A percentile compares a stretch with the other conserved stretches of the same genome.
phyloP scores from a whole-genome alignment of 441 rosid species.

The Iberis amara region DNA sequence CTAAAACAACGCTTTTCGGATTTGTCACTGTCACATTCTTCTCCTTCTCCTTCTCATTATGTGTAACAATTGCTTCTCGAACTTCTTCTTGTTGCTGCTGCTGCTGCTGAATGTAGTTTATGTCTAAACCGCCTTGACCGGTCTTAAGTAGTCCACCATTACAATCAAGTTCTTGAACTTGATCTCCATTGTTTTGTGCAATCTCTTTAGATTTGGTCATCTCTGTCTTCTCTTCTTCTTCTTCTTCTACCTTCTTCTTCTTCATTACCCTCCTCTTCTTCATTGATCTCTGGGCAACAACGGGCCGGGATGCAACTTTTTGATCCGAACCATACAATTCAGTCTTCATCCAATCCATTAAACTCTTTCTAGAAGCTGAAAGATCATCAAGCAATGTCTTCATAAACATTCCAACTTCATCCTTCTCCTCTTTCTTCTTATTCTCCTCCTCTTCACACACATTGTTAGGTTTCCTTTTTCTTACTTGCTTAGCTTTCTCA shows the following conservation, averaged over 20 bases:
- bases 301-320: slow-evolving; percentile 8
- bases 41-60: not conserved
- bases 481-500: slow-evolving; percentile 23
- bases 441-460: slow-evolving; percentile 12
- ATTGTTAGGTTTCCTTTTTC: slow-evolving; percentile 19
- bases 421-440: slow-evolving; percentile 15
- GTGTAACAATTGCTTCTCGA: slow-evolving; percentile 9
- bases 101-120: slow-evolving; percentile 22
- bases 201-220: slow-evolving; percentile 15
- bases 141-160: not conserved
- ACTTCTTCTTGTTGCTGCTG: slow-evolving; percentile 12
- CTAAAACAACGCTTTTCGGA: slow-evolving; percentile 27
- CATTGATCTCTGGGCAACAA: not conserved
- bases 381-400: slow-evolving; percentile 30
- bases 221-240: not conserved
- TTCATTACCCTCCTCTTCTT: slow-evolving; percentile 16
- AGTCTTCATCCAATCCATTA: slow-evolving; percentile 28
- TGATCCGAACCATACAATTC: slow-evolving; percentile 22
- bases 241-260: slow-evolving; percentile 15
- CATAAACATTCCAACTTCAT: slow-evolving; percentile 26
- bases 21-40: slow-evolving; percentile 7
- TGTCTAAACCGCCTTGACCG: slow-evolving; percentile 2
- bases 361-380: slow-evolving; percentile 24
- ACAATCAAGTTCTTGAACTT: slow-evolving; percentile 11
- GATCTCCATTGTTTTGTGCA: slow-evolving; percentile 1